Evolutionary conservation across 306 rosid species (phyloP).

Genomic region (Cicer cuneatum): DNA sequence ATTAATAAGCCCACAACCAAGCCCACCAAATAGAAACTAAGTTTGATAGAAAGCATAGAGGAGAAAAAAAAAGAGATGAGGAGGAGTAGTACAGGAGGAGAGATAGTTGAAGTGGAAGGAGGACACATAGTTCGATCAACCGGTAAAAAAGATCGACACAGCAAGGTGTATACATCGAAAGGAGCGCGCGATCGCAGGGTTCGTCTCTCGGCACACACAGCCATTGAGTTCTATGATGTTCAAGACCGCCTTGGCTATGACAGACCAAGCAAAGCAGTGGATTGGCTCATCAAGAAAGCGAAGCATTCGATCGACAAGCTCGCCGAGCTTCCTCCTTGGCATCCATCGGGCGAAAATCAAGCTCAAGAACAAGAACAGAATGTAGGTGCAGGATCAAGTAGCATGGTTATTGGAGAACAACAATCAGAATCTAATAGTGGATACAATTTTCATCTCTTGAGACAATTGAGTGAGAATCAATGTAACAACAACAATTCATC

Average conservation of each 20-base stretch:
- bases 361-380: conserved; percentile 32
- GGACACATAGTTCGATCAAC: conserved; percentile 82
- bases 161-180: conserved; percentile 79
- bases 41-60: conserved; percentile 30
- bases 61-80: conserved; percentile 57
- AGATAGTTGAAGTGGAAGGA: conserved; percentile 78
- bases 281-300: conserved; percentile 90
- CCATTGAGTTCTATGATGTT: conserved; percentile 86
- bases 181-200: conserved; percentile 82
- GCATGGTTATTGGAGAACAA: conserved; percentile 32
- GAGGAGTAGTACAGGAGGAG: conserved; percentile 55
- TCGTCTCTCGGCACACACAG: conserved; percentile 79
- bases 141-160: conserved; percentile 75
- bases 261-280: conserved; percentile 85
- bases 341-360: conserved; percentile 37
- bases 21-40: conserved; percentile 40
- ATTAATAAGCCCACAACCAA: not conserved
- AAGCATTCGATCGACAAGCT: conserved; percentile 75
- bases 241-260: conserved; percentile 90
- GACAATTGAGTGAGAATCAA: conserved; percentile 47
- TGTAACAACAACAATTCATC: conserved; percentile 35
- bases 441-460: conserved; percentile 56
- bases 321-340: conserved; percentile 73
- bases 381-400: not conserved
- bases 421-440: conserved; percentile 53